Percentiles rank a stretch among this genome's conserved stretches.
These are phyloP conservation scores for Physaria fendleri DNA, from an alignment of 345 rosid genomes.

Conservation along the genomic window DNA sequence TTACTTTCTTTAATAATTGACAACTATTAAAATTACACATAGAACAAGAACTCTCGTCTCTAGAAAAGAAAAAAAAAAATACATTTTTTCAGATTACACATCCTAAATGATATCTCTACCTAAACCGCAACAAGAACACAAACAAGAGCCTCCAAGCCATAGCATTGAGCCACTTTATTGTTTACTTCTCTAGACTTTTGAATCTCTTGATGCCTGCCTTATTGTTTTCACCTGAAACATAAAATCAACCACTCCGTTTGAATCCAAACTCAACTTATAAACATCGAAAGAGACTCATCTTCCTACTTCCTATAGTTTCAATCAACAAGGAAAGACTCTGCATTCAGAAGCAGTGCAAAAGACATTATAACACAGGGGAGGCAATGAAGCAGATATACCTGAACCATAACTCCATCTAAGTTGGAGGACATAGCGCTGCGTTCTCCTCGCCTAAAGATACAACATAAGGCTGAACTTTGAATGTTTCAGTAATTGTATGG, in stretches of 20 bases:
- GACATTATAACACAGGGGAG: neutral
- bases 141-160: neutral
- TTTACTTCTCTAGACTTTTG: slow-evolving; percentile 14
- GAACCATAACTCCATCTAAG: slow-evolving; percentile 8
- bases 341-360: neutral
- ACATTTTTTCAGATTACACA: slow-evolving; percentile 1
- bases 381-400: slow-evolving; percentile 26
- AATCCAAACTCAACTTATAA: neutral
- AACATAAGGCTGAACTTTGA: slow-evolving; percentile 29
- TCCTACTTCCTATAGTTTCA: neutral
- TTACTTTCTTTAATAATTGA: too few relatives aligned
- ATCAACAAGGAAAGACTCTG: neutral
- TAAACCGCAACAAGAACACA: neutral
- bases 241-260: neutral
- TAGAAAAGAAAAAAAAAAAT: too few relatives aligned
- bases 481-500: slow-evolving; percentile 42
- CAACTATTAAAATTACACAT: slow-evolving; percentile 6
- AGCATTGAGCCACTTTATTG: neutral
- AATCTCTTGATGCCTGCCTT: slow-evolving; percentile 7
- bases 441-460: slow-evolving; percentile 35
- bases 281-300: neutral
- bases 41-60: neutral
- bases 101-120: slow-evolving; percentile 7
- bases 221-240: slow-evolving; percentile 13
- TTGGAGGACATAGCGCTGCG: slow-evolving; percentile 13